Base-by-base conservation (phyloP, 805 yeast species). In the Metschnikowia continentalis region DNA sequence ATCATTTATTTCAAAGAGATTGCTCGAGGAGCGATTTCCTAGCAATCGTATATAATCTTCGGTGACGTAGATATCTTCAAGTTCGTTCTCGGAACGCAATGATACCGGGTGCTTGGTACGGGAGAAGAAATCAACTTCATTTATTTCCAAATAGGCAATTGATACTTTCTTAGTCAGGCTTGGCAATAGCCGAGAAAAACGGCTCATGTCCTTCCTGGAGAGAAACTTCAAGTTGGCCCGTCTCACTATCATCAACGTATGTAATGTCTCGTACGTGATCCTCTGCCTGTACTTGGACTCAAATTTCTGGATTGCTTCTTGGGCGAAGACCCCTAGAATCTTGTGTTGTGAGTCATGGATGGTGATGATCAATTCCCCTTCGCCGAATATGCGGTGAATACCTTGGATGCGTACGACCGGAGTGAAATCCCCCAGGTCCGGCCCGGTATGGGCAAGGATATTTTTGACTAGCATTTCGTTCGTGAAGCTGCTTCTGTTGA, bases 331-430 rank as follows among this genome's bases (percentile, higher is more conserved):
- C 1, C 64, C 74, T 10, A 67, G 54, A 10, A 72, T 60, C 53
- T 61, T 63, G 52, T 68, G 68, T 3, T 60, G 54, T 5, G 64
- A 55, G 50, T 73, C 78, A 7, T 68, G 61, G n/a, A 71, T 49
- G 4, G 69, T 56, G 3, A 65, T 68, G 4, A 70, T 58, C 6
- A 72, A 45, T 17, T 60, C 68, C 22, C 66, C 63, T 20, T 51
- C 45, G 3, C 53, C 42, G 0, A 69, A 62, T 17, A 57, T 49
- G 22, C 61, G 59, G 35, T 63, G 40, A 50, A 68, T 69, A 38
- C 55, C 55, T 44, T 59, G 52, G 17, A 72, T 61, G 46, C 73
- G 56, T 20, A 67, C 54, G 1, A 72, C 54, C 1, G 75, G 70
- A 0, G 66, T 60, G 30, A 35, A 46, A 4, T 44, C 36, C 41